These are phyloP conservation scores for Malassezia pachydermatis DNA, from an alignment of 1,284 basidiomycete species.

Conservation along the genomic window DNA sequence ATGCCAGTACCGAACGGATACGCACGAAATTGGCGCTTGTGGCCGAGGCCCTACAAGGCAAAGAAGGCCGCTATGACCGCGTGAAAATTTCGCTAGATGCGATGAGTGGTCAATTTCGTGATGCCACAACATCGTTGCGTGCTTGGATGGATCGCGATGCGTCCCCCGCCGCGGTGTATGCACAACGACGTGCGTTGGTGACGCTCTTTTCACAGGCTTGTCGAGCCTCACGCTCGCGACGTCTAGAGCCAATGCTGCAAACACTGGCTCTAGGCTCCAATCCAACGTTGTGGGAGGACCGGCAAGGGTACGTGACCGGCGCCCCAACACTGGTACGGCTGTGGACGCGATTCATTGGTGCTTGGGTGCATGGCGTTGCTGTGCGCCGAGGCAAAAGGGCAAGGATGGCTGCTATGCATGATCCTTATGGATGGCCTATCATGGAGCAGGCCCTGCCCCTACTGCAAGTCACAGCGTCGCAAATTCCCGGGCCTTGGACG, in stretches of 20 bases:
- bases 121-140: background rate
- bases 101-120: background rate
- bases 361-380: slow-evolving; percentile 4
- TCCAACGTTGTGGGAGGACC: too few relatives aligned
- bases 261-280: too few relatives aligned
- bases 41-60: background rate
- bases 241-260: background rate
- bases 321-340: slow-evolving; percentile 9
- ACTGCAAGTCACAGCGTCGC: background rate
- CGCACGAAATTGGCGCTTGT: background rate
- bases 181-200: slow-evolving; percentile 10
- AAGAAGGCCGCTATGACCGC: slow-evolving; percentile 2
- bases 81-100: slow-evolving; percentile 6
- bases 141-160: slow-evolving; percentile 5
- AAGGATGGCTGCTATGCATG: background rate
- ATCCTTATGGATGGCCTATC: slow-evolving; percentile 1
- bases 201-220: slow-evolving; percentile 1
- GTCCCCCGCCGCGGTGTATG: background rate
- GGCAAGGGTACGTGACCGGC: background rate
- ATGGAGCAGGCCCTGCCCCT: background rate
- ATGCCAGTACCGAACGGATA: background rate
- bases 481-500: background rate
- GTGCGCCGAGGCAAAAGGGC: background rate
- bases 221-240: background rate
- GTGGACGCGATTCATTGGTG: slow-evolving; percentile 6